Conservation (phyloP, 805 yeast genomes). For the Candida montana region DNA sequence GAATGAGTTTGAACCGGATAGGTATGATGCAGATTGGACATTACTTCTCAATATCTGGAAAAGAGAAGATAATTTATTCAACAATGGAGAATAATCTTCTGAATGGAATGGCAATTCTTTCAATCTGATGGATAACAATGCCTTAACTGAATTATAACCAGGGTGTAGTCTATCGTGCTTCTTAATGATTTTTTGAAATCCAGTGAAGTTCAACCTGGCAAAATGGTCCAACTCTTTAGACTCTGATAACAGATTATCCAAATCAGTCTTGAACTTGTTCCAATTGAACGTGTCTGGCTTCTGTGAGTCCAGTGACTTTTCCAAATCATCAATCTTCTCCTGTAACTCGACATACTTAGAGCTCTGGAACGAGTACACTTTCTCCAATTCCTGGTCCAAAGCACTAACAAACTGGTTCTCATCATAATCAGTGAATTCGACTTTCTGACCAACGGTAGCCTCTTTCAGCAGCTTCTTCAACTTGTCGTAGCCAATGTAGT, state of each 20-base stretch:
- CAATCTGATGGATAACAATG: constrained; percentile 81
- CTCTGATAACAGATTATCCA: constrained; percentile 68
- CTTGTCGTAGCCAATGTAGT: constrained; percentile 60
- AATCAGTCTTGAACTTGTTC: constrained; percentile 52
- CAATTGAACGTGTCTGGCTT: constrained; percentile 42
- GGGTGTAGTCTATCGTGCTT: constrained; percentile 92
- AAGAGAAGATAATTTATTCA: constrained; percentile 74
- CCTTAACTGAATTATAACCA: constrained; percentile 76
- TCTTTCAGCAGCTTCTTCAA: constrained; percentile 68
- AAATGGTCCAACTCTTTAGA: constrained; percentile 88
- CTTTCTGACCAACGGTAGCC: constrained; percentile 38
- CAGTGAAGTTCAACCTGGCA: constrained; percentile 89
- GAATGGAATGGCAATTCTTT: constrained; percentile 86
- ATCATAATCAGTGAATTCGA: constrained; percentile 63
- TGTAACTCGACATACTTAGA: constrained; percentile 65
- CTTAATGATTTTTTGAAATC: constrained; percentile 89
- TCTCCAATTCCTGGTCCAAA: constrained; percentile 66
- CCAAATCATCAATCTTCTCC: constrained; percentile 58
- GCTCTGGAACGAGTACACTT: constrained; percentile 68
- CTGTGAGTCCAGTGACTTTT: constrained; percentile 48
- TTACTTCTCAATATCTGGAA: constrained; percentile 81
- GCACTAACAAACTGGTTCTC: constrained; percentile 64
- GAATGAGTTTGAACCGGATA: constrained; percentile 22
- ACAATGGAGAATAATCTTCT: constrained; percentile 89
- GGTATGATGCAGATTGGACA: constrained; percentile 31